Evolutionary conservation across 2,329 filamentous ascomycete genomes (phyloP).

Genomic region (Bipolaris victoriae): DNA sequence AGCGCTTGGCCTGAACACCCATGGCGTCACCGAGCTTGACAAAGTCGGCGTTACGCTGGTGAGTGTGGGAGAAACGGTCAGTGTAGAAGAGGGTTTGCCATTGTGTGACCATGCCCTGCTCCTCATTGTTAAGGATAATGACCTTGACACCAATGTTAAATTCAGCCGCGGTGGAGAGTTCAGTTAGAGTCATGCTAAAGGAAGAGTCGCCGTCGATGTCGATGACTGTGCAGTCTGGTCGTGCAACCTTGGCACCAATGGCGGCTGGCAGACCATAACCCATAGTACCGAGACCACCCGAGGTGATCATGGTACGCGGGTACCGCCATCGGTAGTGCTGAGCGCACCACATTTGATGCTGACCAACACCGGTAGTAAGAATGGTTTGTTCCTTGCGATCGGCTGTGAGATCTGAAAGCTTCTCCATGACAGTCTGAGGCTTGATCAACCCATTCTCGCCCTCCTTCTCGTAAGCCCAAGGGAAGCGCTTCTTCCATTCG

Average conservation of each 20-base stretch:
- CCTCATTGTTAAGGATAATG: constrained; percentile 93
- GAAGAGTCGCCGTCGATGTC: constrained; percentile 99
- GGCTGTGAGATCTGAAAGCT: constrained; percentile 82
- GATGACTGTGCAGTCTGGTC: constrained; percentile 81
- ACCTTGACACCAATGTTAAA: constrained; percentile 98
- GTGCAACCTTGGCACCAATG: constrained; percentile 91
- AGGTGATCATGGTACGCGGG: constrained; percentile 93
- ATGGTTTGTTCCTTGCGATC: constrained; percentile 82
- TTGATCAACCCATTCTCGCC: constrained; percentile 82
- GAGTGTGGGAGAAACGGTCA: constrained; percentile 89
- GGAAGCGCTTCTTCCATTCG: constrained; percentile 90
- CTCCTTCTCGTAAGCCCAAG: constrained; percentile 82
- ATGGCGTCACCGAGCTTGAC: constrained; percentile 92
- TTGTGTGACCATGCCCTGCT: constrained; percentile 98
- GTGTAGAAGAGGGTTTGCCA: constrained; percentile 99
- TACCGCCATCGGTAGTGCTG: constrained; percentile 96
- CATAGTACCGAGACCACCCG: constrained; percentile 95
- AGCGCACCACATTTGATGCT: constrained; percentile 98
- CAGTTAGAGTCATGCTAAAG: constrained; percentile 97
- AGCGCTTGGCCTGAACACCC: constrained; percentile 77
- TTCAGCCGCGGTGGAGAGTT: constrained; percentile 89
- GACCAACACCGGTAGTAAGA: constrained; percentile 92
- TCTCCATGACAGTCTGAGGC: constrained; percentile 90
- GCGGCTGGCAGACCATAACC: constrained; percentile 92
- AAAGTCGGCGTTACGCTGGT: constrained; percentile 95